phyloP scores from a whole-genome alignment of 768 basidiomycete species.

The Rhodosporidiobolus odoratus region DNA sequence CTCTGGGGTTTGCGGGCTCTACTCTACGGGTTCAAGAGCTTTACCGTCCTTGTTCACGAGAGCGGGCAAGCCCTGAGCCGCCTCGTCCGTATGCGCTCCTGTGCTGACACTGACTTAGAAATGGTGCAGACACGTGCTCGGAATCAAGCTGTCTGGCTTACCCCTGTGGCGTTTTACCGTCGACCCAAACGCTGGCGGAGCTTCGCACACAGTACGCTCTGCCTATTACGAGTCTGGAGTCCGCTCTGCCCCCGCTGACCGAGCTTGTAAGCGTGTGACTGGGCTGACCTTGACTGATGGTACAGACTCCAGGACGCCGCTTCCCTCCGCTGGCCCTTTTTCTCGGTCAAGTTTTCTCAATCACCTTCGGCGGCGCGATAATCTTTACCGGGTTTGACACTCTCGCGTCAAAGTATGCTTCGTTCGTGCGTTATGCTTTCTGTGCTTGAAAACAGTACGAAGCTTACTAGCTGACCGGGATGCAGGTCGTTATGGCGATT shows the following conservation, averaged over 20 bases:
- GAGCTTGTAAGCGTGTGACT: neutral
- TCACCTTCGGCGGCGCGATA: neutral
- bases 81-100: neutral
- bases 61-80: too few relatives aligned
- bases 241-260: neutral
- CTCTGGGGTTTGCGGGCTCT: conserved; percentile 5
- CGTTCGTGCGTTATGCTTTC: conserved; percentile 3
- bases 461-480: neutral
- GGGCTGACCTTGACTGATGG: neutral
- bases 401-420: conserved; percentile 9
- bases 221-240: neutral
- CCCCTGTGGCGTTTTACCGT: conserved; percentile 4
- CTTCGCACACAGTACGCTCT: neutral
- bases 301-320: neutral
- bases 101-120: too few relatives aligned
- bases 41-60: conserved; percentile 13
- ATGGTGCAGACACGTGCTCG: conserved; percentile 1
- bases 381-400: conserved; percentile 9
- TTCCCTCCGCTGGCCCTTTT: neutral
- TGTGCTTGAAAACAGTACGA: neutral
- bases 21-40: conserved; percentile 8
- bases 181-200: conserved; percentile 21
- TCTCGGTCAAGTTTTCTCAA: conserved; percentile 2
- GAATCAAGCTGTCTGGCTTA: neutral
- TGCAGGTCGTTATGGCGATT: neutral